phyloP scores from a whole-genome alignment of 148 eudicot species.

The Vaccinium myrtillus region DNA sequence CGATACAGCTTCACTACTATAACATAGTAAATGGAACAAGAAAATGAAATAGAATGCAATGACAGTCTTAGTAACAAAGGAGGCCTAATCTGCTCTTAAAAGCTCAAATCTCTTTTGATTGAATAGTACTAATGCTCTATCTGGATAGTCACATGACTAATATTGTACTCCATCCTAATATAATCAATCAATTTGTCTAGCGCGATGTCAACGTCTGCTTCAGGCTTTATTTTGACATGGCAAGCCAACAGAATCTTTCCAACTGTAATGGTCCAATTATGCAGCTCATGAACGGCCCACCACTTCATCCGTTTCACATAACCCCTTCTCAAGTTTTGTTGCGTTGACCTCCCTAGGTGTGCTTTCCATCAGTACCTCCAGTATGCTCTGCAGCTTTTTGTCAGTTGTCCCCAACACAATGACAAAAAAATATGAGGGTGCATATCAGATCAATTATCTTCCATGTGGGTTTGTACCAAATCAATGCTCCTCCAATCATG shows the following conservation, averaged over 20 bases:
- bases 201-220: constrained; percentile 73
- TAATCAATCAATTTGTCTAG: constrained; percentile 76
- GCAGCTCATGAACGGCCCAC: constrained; percentile 73
- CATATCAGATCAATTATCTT: constrained; percentile 74
- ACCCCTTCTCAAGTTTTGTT: constrained; percentile 57
- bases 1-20: not conserved
- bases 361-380: constrained; percentile 88
- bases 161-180: constrained; percentile 66
- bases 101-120: not conserved
- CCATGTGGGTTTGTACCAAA: constrained; percentile 81
- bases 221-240: constrained; percentile 72
- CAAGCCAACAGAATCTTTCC: constrained; percentile 78
- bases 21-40: not conserved
- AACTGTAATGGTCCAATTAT: constrained; percentile 86
- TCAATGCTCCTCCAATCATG: constrained; percentile 82
- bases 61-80: not conserved
- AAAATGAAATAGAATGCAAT: not conserved
- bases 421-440: constrained; percentile 70
- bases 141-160: constrained; percentile 85
- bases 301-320: constrained; percentile 73
- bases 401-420: constrained; percentile 67
- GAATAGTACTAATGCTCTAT: constrained; percentile 47
- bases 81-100: not conserved
- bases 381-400: constrained; percentile 64
- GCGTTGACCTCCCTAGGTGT: constrained; percentile 90